These are phyloP conservation scores for Acorus gramineus DNA, from an alignment of 106 monocot genomes.

Conservation along the genomic window DNA sequence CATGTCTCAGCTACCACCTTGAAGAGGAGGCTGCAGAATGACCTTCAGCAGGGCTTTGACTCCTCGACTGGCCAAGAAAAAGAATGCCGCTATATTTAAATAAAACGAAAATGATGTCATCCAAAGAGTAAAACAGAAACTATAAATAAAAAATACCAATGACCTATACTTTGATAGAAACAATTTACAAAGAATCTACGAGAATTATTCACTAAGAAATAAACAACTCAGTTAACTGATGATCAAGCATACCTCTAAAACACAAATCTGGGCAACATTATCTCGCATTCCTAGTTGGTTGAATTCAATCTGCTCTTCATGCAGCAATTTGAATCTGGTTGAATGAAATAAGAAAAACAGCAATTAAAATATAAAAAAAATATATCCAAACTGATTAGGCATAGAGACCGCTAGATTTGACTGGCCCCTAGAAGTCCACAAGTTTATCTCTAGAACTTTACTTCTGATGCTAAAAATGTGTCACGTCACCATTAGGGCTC, in stretches of 20 bases:
- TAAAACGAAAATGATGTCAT: constrained; percentile 4
- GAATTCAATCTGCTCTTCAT: constrained; percentile 86
- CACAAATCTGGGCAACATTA: constrained; percentile 98
- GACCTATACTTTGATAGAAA: background rate
- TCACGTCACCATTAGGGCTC: too few relatives aligned
- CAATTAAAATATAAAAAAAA: background rate
- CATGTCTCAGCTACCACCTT: constrained; percentile 26
- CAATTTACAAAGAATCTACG: background rate
- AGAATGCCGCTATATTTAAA: constrained; percentile 19
- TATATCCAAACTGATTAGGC: too few relatives aligned
- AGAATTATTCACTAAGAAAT: background rate
- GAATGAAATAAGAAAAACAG: background rate
- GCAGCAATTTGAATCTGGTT: constrained; percentile 57
- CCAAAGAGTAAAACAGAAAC: constrained; percentile 5
- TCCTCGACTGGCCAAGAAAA: constrained; percentile 52
- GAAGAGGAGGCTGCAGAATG: constrained; percentile 12
- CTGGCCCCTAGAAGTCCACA: too few relatives aligned
- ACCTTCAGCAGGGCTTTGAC: constrained; percentile 18
- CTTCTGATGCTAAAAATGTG: too few relatives aligned
- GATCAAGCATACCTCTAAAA: constrained; percentile 53
- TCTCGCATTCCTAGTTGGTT: constrained; percentile 81
- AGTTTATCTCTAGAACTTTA: too few relatives aligned
- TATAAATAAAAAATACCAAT: background rate
- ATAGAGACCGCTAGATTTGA: too few relatives aligned
- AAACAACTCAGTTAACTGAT: too few relatives aligned